Conservation (phyloP, 176 grass and related monocot species). For the Phoenix roebelenii region DNA sequence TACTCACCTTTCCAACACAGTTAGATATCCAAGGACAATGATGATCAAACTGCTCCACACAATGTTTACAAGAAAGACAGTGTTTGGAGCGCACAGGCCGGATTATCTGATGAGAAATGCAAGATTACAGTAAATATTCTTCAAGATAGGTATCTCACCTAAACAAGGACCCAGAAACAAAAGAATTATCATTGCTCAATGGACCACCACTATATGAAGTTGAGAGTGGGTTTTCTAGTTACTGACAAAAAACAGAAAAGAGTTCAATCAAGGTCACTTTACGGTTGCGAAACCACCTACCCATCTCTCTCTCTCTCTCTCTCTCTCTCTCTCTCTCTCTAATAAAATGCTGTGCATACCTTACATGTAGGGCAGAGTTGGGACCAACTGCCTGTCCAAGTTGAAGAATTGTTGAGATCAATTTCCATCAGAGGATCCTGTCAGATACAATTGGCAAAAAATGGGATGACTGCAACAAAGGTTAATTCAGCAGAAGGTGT, state of each 20-base stretch:
- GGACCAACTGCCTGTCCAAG: constrained; percentile 88
- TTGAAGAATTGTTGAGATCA: constrained; percentile 58
- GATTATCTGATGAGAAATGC: constrained; percentile 66
- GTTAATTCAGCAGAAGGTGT: not conserved
- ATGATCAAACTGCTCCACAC: constrained; percentile 92
- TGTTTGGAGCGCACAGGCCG: constrained; percentile 93
- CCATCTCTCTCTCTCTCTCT: too few relatives aligned
- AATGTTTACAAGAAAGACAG: constrained; percentile 83
- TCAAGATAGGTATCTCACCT: not conserved
- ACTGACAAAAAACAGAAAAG: not conserved
- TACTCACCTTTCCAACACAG: constrained; percentile 87
- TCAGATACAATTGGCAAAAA: constrained; percentile 14
- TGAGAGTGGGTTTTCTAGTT: not conserved
- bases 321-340: too few relatives aligned
- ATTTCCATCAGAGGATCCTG: constrained; percentile 85
- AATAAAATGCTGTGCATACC: constrained; percentile 24
- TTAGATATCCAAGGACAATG: constrained; percentile 98
- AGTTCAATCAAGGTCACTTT: too few relatives aligned
- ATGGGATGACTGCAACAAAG: constrained; percentile 14
- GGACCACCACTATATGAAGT: not conserved
- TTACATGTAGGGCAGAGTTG: constrained; percentile 93
- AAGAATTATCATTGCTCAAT: too few relatives aligned
- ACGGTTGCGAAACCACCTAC: not conserved
- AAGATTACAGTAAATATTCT: not conserved
- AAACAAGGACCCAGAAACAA: not conserved